Evolutionary conservation across 148 eudicot species (phyloP).

Genomic region (Rhododendron simsii): DNA sequence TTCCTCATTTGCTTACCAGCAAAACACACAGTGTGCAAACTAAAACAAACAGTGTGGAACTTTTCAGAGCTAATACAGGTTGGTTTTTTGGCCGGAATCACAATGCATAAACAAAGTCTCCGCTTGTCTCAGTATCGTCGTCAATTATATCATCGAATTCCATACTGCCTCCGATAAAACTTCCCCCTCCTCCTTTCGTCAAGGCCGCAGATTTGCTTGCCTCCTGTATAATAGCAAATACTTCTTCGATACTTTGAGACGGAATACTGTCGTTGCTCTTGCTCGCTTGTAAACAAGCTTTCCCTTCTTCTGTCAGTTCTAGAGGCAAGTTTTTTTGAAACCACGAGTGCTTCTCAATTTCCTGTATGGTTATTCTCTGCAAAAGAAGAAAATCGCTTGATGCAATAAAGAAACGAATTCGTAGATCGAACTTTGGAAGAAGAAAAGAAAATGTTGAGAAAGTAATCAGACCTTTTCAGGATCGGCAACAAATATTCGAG

Average conservation of each 20-base stretch:
- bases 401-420: background rate
- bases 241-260: conserved; percentile 53
- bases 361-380: conserved; percentile 86
- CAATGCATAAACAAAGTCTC: conserved; percentile 47
- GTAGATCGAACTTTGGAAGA: background rate
- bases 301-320: conserved; percentile 59
- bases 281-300: conserved; percentile 32
- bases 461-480: conserved; percentile 58
- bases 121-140: conserved; percentile 62
- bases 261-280: conserved; percentile 29
- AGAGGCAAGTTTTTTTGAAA: conserved; percentile 68
- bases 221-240: conserved; percentile 55
- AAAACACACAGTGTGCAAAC: background rate
- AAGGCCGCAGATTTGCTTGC: conserved; percentile 40
- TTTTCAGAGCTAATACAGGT: background rate
- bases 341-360: conserved; percentile 79
- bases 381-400: background rate
- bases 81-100: conserved; percentile 10
- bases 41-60: background rate
- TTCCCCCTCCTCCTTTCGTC: conserved; percentile 15
- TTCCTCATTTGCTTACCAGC: background rate
- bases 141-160: conserved; percentile 67
- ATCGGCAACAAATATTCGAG: conserved; percentile 63
- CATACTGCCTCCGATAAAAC: conserved; percentile 40
- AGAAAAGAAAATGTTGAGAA: background rate